phyloP scores from a whole-genome alignment of 352 stramenopile species.

The Globisporangium camurandrum region DNA sequence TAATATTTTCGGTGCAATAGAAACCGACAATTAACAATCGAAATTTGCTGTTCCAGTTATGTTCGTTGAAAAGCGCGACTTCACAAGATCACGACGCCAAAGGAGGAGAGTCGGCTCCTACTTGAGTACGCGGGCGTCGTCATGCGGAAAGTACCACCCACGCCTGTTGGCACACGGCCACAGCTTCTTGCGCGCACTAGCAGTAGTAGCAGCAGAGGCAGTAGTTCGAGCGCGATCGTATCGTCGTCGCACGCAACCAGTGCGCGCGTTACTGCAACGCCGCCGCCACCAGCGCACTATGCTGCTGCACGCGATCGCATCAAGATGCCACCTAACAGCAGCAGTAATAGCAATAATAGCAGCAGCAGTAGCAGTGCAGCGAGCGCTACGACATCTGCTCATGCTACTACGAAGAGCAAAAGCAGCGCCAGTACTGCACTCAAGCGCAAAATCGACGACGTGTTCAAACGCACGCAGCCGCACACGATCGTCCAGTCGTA shows the following conservation, averaged over 20 bases:
- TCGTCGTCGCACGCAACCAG: not conserved
- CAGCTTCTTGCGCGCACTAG: conserved; percentile 1
- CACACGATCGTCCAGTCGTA: conserved; percentile 50
- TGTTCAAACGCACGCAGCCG: conserved; percentile 42
- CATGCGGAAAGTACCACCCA: not conserved
- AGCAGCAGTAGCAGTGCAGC: not conserved
- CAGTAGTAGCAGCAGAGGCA: not conserved
- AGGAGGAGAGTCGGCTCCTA: not conserved
- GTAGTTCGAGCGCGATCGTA: not conserved
- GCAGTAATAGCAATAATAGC: not conserved
- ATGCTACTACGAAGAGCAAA: not conserved
- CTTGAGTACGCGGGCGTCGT: not conserved
- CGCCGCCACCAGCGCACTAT: not conserved
- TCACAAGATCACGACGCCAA: too few species aligned
- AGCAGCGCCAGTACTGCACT: conserved; percentile 1
- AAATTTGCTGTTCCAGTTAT: too few species aligned
- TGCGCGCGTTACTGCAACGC: not conserved
- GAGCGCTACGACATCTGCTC: too few species aligned
- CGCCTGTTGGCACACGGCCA: not conserved
- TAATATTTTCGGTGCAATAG: too few species aligned
- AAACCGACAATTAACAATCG: too few species aligned
- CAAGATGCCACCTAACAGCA: conserved; percentile 7
- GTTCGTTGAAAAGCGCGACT: too few species aligned
- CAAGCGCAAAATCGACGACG: conserved; percentile 34
- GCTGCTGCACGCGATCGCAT: not conserved